A percentile compares a stretch with the other conserved stretches of the same genome.
phyloP scores from a whole-genome alignment of 2,329 filamentous ascomycete species.

The Lomentospora prolificans region DNA sequence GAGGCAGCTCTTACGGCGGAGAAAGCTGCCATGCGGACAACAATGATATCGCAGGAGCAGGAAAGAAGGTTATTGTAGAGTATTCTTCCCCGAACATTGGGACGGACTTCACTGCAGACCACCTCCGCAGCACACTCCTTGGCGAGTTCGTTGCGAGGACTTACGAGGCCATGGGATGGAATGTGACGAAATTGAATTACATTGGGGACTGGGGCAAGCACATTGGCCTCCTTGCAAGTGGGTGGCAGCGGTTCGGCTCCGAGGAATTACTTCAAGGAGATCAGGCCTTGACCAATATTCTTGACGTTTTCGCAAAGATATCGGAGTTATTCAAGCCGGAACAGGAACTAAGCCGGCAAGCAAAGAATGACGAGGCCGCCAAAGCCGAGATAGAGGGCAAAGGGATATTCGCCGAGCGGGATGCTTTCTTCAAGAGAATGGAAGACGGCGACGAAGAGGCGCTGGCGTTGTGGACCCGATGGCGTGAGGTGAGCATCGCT shows the following conservation, averaged over 20 bases:
- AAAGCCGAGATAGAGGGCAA: conserved; percentile 23
- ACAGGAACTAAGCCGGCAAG: conserved; percentile 33
- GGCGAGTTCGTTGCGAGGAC: conserved; percentile 59
- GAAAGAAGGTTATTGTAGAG: conserved; percentile 51
- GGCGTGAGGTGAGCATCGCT: conserved; percentile 39
- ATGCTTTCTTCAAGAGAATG: conserved; percentile 47
- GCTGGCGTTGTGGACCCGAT: conserved; percentile 37
- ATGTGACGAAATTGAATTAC: conserved; percentile 61
- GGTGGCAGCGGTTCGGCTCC: conserved; percentile 57
- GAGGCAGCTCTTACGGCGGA: conserved; percentile 46
- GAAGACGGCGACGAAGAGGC: conserved; percentile 41
- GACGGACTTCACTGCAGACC: conserved; percentile 62
- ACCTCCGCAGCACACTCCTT: conserved; percentile 62
- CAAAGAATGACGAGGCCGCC: conserved; percentile 17
- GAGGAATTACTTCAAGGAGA: conserved; percentile 52
- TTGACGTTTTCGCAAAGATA: conserved; percentile 45
- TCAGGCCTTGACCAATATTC: conserved; percentile 52
- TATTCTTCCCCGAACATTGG: conserved; percentile 71
- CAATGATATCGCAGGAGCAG: conserved; percentile 32
- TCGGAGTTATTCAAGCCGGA: conserved; percentile 53
- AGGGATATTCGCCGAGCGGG: conserved; percentile 29
- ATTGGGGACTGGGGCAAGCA: conserved; percentile 69
- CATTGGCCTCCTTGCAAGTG: conserved; percentile 54
- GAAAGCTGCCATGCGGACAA: conserved; percentile 48
- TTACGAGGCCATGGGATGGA: conserved; percentile 56